Evolutionary conservation across 1,139 yeast species (phyloP), one percentile per base, ranked within the genome.

Genomic region (Eremothecium gossypii): DNA sequence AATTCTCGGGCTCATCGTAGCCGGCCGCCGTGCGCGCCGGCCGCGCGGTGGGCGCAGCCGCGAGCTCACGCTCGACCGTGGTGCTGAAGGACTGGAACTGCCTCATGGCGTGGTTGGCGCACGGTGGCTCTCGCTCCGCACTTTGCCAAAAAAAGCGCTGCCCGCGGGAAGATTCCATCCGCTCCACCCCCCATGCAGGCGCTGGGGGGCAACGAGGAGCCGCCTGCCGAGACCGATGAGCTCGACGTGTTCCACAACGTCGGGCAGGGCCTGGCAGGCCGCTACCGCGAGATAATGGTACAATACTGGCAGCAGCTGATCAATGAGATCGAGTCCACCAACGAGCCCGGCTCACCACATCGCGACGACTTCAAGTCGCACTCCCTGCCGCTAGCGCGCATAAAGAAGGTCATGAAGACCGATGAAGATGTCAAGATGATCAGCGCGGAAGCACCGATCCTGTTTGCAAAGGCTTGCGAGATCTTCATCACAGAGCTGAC

Each of bases 381-480:
- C 62, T 96, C 89, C 51, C 69, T 91, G 49, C 98, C 98, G 11
- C 69, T 91, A 43, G 97, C 98, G 2, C 73, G 98, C 53, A 91
- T 91, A 54, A 89, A 91, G 56, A 68, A 68, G 46, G 97, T 91
- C 41, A 91, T 91, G 97, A 91, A 91, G 63, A 89, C 97, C 0
- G 98, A 91, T 60, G 96, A 87, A 59, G 97, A 89, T 51, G 97
- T 91, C 41, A 76, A 89, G 51, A 91, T 91, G 98, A 91, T 91
- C 46, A 79, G 93, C 51, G 97, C 98, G 2, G 98, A 91, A 65
- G 97, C 97, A 0, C 98, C 98, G 1, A 87, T 91, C 31, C 66
- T 91, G 48, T 91, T 91, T 68, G 97, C 98, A 39, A 91, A 91
- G 63, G 97, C 97, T 1, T 91, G 98, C 65, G 98, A 91, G 61